Evolutionary conservation across 805 yeast species (phyloP).

Genomic region (Lipomyces mesembrius): DNA sequence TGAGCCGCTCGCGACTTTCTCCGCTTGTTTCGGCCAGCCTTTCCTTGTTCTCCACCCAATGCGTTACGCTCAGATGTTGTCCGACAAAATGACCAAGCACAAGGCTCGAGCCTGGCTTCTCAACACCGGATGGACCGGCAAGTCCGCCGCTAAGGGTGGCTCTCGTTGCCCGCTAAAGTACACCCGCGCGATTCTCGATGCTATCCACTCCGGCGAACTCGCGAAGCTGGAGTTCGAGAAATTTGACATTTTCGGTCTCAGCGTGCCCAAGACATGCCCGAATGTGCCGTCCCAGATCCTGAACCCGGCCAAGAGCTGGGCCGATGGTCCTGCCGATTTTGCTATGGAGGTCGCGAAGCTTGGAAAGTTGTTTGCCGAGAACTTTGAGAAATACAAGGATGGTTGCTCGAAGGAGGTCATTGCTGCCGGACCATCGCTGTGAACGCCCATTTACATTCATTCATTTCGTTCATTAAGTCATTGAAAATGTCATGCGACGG

Average conservation of each 20-base stretch:
- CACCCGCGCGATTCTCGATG: conserved; percentile 94
- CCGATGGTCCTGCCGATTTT: conserved; percentile 60
- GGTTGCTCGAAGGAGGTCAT: conserved; percentile 84
- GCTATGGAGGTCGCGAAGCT: conserved; percentile 62
- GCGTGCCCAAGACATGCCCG: conserved; percentile 79
- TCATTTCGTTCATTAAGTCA: neutral
- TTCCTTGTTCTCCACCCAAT: conserved; percentile 97
- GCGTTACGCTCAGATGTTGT: conserved; percentile 94
- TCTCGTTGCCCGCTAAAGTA: conserved; percentile 96
- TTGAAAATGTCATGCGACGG: neutral
- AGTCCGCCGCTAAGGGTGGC: conserved; percentile 90
- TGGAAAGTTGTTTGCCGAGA: conserved; percentile 79
- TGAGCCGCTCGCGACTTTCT: conserved; percentile 96
- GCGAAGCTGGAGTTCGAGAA: conserved; percentile 78
- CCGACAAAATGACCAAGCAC: conserved; percentile 88
- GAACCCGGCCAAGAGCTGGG: conserved; percentile 87
- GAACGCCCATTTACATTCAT: neutral
- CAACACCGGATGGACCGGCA: conserved; percentile 99
- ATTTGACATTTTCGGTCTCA: conserved; percentile 84
- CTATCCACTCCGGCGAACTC: conserved; percentile 90
- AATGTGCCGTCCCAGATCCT: conserved; percentile 83
- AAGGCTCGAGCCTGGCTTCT: conserved; percentile 93
- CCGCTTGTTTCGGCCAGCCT: conserved; percentile 99
- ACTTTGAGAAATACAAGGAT: conserved; percentile 81
- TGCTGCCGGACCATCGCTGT: conserved; percentile 83